These are phyloP conservation scores for Cladosporium velox DNA, from an alignment of 2,329 filamentous ascomycete species.

Conservation along the genomic window DNA sequence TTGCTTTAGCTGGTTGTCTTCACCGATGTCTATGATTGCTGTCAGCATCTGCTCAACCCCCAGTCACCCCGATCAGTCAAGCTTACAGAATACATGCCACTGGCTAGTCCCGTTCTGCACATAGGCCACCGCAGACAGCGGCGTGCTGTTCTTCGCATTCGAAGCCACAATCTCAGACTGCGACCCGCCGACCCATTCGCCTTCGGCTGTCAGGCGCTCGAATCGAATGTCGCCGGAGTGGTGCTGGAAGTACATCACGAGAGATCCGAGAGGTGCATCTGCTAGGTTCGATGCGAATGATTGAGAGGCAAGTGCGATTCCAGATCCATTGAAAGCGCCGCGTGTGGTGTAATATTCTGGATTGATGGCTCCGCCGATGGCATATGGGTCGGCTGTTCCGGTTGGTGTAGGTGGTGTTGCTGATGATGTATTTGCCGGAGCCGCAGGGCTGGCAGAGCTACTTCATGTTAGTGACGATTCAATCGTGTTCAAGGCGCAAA, in stretches of 20 bases:
- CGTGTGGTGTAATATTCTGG: constrained; percentile 42
- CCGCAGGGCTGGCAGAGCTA: neutral
- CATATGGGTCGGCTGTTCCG: constrained; percentile 26
- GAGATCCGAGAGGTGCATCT: constrained; percentile 39
- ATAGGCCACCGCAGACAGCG: constrained; percentile 48
- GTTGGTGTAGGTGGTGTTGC: constrained; percentile 14
- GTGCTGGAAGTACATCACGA: constrained; percentile 51
- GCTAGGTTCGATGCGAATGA: constrained; percentile 39
- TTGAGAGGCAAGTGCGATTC: constrained; percentile 48
- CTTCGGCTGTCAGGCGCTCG: constrained; percentile 40
- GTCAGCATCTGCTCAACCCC: constrained; percentile 6
- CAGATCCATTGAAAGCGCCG: constrained; percentile 51
- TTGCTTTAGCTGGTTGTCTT: constrained; percentile 43
- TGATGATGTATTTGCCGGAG: neutral
- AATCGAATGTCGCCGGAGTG: constrained; percentile 45
- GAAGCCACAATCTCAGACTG: constrained; percentile 42
- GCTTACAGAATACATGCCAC: constrained; percentile 40
- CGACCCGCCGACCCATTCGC: constrained; percentile 44
- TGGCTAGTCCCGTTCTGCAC: constrained; percentile 37
- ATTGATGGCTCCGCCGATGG: constrained; percentile 44
- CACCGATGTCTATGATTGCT: constrained; percentile 40
- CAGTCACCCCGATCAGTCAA: neutral
- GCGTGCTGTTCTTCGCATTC: constrained; percentile 47
- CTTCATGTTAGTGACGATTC: neutral
- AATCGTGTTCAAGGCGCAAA: neutral